phyloP scores from a whole-genome alignment of 768 basidiomycete genomes.

The Boletellus ananiceps region DNA sequence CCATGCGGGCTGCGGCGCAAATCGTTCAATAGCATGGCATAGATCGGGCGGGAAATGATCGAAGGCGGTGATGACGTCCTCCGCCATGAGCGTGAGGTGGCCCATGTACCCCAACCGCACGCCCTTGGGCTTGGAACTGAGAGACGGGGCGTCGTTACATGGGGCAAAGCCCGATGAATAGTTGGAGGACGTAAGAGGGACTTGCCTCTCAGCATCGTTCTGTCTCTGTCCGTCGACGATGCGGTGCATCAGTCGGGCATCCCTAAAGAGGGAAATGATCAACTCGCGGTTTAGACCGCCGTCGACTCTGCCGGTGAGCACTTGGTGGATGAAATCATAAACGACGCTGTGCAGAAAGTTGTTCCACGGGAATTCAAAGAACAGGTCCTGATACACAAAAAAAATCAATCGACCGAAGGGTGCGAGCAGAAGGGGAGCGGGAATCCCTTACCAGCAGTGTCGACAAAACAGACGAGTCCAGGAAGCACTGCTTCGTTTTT shows the following conservation, averaged over 20 bases:
- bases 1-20: conserved; percentile 80
- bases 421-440: not conserved
- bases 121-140: conserved; percentile 66
- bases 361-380: conserved; percentile 96
- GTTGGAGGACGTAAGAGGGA: conserved; percentile 1
- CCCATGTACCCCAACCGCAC: conserved; percentile 94
- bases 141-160: conserved; percentile 7
- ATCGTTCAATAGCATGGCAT: conserved; percentile 54
- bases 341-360: conserved; percentile 96
- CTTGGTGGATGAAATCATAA: conserved; percentile 93
- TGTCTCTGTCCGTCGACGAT: conserved; percentile 81
- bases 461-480: conserved; percentile 68
- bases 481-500: conserved; percentile 69
- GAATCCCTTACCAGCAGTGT: conserved; percentile 65
- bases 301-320: conserved; percentile 84
- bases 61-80: conserved; percentile 88
- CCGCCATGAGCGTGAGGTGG: conserved; percentile 89
- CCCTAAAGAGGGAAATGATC: conserved; percentile 78
- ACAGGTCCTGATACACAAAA: conserved; percentile 61
- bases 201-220: conserved; percentile 75
- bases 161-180: not conserved
- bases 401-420: conserved; percentile 2
- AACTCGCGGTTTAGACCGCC: conserved; percentile 82
- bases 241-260: conserved; percentile 75
- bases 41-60: conserved; percentile 84